Base-by-base conservation (phyloP, 805 yeast species). In the Yarrowia yakushimensis region DNA sequence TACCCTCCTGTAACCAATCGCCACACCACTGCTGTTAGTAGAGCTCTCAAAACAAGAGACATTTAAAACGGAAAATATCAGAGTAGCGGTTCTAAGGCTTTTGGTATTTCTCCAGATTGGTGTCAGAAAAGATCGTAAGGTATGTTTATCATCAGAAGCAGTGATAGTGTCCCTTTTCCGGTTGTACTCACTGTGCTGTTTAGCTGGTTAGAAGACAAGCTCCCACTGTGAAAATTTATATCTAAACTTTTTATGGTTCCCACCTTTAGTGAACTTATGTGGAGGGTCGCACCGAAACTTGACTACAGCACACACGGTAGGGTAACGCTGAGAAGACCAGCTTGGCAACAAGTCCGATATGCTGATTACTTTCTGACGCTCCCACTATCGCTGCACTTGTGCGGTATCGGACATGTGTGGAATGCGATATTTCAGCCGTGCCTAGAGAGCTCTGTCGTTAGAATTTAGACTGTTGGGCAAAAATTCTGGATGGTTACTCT, bases 101-200 rank as follows among this genome's bases (percentile, higher is more conserved):
- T 28, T 30, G 52, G 25, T 45, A 48, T 66, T 63, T 67, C 70
- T 63, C 69, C 69, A 67, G 66, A 66, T 66, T 66, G 64, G 64
- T 64, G 69, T 67, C 69, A 66, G 70, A 67, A 67, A 67, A 69
- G 69, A 68, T 67, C 67, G 54, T 31, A 46, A 46, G 54, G 54
- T 46, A 18, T 46, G 52, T 20, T 46, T 46, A 46, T 46, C 54
- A 46, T 46, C 54, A 46, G 54, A 46, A 46, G 54, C 54, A 3
- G 22, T 11, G 18, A 37, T 13, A 11, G 23, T 9, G 8, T 12
- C 34, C 18, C 20, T 33, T n/a, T 1, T n/a, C 20, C 20, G 36
- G 12, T 20, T 20, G 36, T 46, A 46, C 54, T 46, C 54, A 46
- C 54, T 13, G 28, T 46, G 52, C 37, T 9, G 37, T 15, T 13